phyloP scores from a whole-genome alignment of 192 early-diverging fungal genomes.

The Coemansia sp. region DNA sequence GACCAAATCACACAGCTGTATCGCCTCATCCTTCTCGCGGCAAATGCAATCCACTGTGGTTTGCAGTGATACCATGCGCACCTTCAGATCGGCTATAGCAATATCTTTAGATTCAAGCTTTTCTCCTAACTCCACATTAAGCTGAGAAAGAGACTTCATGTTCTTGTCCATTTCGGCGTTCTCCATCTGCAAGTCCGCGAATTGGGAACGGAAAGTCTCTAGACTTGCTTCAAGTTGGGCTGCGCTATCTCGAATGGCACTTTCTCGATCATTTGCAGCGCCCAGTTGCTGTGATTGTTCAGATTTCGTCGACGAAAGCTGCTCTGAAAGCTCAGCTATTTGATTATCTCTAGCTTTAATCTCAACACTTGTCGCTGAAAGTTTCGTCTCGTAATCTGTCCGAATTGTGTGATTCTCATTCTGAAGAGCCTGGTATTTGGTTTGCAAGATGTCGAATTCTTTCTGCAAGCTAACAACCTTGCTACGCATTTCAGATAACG shows the following conservation, averaged over 20 bases:
- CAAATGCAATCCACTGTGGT: background rate
- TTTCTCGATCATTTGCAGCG: background rate
- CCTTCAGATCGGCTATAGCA: conserved; percentile 5
- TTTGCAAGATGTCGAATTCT: background rate
- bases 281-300: background rate
- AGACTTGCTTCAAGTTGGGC: conserved; percentile 12
- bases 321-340: background rate
- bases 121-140: conserved; percentile 20
- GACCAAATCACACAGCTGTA: background rate
- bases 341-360: background rate
- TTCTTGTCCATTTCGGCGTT: conserved; percentile 8
- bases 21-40: background rate
- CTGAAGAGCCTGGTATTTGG: background rate
- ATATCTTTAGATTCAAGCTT: conserved; percentile 16
- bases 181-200: conserved; percentile 7
- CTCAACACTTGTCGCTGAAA: background rate
- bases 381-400: background rate
- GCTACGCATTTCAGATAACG: background rate
- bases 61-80: conserved; percentile 10
- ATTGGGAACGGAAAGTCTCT: conserved; percentile 3
- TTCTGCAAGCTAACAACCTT: background rate
- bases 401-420: background rate
- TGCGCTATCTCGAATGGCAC: background rate
- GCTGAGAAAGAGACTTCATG: conserved; percentile 8
- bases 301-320: background rate